phyloP scores from a whole-genome alignment of 2,329 filamentous ascomycete species.

The Penicillium sp. region DNA sequence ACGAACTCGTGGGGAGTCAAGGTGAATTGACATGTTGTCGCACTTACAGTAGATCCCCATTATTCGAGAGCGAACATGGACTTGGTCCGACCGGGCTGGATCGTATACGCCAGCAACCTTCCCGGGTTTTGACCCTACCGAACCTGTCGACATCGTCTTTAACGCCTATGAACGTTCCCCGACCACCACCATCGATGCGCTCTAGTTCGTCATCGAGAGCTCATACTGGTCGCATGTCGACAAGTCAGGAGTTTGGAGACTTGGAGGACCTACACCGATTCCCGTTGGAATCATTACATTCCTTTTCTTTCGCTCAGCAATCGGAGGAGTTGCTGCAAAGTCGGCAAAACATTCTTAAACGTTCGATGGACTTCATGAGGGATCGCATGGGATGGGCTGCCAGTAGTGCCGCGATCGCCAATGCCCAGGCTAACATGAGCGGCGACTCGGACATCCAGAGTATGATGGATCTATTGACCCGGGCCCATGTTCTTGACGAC shows the following conservation, averaged over 20 bases:
- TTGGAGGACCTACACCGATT: conserved; percentile 88
- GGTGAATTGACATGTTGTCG: conserved; percentile 10
- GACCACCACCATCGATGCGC: conserved; percentile 70
- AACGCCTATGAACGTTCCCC: conserved; percentile 58
- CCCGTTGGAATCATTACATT: conserved; percentile 93
- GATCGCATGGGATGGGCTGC: conserved; percentile 83
- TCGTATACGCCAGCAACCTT: conserved; percentile 82
- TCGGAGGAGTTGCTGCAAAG: conserved; percentile 89
- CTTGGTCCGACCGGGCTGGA: conserved; percentile 82
- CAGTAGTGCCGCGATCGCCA: conserved; percentile 72
- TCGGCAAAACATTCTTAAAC: conserved; percentile 87
- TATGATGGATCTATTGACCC: conserved; percentile 84
- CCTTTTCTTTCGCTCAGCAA: conserved; percentile 96
- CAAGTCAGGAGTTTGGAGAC: conserved; percentile 69
- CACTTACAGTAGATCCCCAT: conserved; percentile 63
- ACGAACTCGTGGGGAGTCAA: background rate
- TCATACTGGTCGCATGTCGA: conserved; percentile 55
- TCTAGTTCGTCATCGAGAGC: conserved; percentile 59
- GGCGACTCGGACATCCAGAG: conserved; percentile 86
- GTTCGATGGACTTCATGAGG: conserved; percentile 95
- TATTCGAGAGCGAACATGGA: conserved; percentile 87
- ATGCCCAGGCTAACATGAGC: conserved; percentile 76
- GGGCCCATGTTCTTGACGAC: conserved; percentile 73
- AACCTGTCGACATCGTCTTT: conserved; percentile 64
- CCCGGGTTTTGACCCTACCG: conserved; percentile 65